Conservation (phyloP, 345 rosid genomes). For the Mercurialis annua region DNA sequence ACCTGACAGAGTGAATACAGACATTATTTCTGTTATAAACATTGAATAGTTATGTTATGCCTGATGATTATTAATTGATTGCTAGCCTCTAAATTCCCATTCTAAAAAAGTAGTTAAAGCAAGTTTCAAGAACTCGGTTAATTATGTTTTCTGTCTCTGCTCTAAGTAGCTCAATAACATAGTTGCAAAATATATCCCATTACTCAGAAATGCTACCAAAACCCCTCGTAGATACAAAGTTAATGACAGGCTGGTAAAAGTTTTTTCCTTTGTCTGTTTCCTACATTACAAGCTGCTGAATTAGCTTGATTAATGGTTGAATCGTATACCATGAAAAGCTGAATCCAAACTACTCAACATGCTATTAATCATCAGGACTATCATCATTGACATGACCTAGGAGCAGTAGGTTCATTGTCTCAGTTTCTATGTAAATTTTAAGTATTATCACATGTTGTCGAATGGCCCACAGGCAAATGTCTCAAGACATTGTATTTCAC, state of each 20-base stretch:
- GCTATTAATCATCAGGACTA: neutral
- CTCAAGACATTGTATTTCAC: neutral
- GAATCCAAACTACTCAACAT: neutral
- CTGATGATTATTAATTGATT: too few species aligned
- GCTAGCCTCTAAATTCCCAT: neutral
- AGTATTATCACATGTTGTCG: neutral
- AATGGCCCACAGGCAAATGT: slow-evolving; percentile 6
- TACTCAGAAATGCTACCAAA: neutral
- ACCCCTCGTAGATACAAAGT: neutral
- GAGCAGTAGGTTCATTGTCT: neutral
- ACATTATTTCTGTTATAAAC: neutral
- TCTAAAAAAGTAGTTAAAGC: neutral
- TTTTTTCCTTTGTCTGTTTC: slow-evolving; percentile 2
- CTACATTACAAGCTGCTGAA: too few species aligned
- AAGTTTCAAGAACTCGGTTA: neutral
- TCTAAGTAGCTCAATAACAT: neutral
- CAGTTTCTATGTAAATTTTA: neutral
- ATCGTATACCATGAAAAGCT: neutral
- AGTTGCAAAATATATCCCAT: neutral
- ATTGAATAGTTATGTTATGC: neutral
- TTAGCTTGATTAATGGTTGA: neutral
- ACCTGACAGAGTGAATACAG: slow-evolving; percentile 36
- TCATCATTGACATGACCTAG: slow-evolving; percentile 3
- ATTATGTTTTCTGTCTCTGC: neutral
- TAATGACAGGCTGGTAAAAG: slow-evolving; percentile 1